phyloP scores from a whole-genome alignment of 2,329 filamentous ascomycete species.

The Fusarium ambrosium region DNA sequence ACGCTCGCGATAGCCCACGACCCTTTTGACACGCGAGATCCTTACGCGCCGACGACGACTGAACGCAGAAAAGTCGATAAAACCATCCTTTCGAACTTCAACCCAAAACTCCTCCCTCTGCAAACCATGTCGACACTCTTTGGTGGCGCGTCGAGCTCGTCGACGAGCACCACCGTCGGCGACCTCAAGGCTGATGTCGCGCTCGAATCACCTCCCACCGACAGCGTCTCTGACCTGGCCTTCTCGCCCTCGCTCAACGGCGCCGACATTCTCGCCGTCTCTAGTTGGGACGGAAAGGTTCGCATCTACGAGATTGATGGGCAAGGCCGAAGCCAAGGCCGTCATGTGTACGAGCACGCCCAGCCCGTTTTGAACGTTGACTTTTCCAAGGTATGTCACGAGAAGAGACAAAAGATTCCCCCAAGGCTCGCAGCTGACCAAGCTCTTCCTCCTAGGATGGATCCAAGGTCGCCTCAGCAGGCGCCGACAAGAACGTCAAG shows the following conservation, averaged over 20 bases:
- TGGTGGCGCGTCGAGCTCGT: slow-evolving; percentile 64
- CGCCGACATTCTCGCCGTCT: slow-evolving; percentile 85
- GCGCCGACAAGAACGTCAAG: slow-evolving; percentile 91
- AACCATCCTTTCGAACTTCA: slow-evolving; percentile 14
- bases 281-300: slow-evolving; percentile 98
- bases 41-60: background rate
- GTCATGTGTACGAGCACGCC: slow-evolving; percentile 88
- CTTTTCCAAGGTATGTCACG: slow-evolving; percentile 83
- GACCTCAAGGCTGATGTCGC: slow-evolving; percentile 92
- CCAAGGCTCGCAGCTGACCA: slow-evolving; percentile 13
- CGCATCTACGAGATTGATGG: slow-evolving; percentile 92
- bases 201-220: slow-evolving; percentile 82
- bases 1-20: background rate
- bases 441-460: slow-evolving; percentile 75
- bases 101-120: slow-evolving; percentile 9
- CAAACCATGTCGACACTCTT: slow-evolving; percentile 75
- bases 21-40: background rate
- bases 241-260: slow-evolving; percentile 76
- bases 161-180: slow-evolving; percentile 80
- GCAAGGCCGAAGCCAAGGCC: slow-evolving; percentile 83
- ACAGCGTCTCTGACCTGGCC: slow-evolving; percentile 88
- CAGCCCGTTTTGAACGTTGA: slow-evolving; percentile 86
- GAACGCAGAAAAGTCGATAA: slow-evolving; percentile 10
- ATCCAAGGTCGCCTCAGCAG: slow-evolving; percentile 86
- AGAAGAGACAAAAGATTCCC: background rate